Base-by-base conservation (phyloP, 2,329 filamentous ascomycete genomes). In the Chrysoporthe cubensis region DNA sequence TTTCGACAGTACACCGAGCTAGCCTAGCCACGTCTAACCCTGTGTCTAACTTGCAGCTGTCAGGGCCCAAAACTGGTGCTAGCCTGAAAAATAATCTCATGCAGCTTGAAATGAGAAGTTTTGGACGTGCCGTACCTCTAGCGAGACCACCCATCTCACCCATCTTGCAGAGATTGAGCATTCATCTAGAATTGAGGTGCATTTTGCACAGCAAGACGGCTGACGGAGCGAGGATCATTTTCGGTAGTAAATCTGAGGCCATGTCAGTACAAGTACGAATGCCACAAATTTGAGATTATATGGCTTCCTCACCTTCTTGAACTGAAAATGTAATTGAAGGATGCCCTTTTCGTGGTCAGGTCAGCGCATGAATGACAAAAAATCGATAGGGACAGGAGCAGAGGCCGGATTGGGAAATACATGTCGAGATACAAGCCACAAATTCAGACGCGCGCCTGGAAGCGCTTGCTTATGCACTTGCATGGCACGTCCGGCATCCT, bases 261-360 rank as follows among this genome's bases (percentile, higher is more conserved):
- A 4, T 18, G 69, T 75, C 65, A 75, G 71, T 57, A 46, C 44
- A 40, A 8, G 71, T 57, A 46, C 44, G 46, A 8, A 18, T 40
- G 48, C 32, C 32, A 43, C 43, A 13, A 16, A 40, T 11, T 2
- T 48, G 50, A 26, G 57, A 64, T 44, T 67, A 63, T 21, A 60
- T 64, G 66, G 66, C 73, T 80, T 76, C 50, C 66, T 56, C 80
- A 96, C 94, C 88, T 97, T 97, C 80, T 98, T 99, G 85, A 98
- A 97, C 79, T 97, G 94, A 78, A 99, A 99, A 78, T 98, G 95
- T 68, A 99, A 87, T 81, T 97, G 94, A 67, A 99, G 83, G 74
- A 98, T 97, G 64, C 95, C 95, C 92, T 96, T 76, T 65, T 46
- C 34, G 42, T 21, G 44, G 16, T 59, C 61, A 46, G 18, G 65